A percentile compares a stretch with the other conserved stretches of the same genome.
phyloP scores from a whole-genome alignment of 2,329 filamentous ascomycete species.

The Ceratocystis alfenasii region DNA sequence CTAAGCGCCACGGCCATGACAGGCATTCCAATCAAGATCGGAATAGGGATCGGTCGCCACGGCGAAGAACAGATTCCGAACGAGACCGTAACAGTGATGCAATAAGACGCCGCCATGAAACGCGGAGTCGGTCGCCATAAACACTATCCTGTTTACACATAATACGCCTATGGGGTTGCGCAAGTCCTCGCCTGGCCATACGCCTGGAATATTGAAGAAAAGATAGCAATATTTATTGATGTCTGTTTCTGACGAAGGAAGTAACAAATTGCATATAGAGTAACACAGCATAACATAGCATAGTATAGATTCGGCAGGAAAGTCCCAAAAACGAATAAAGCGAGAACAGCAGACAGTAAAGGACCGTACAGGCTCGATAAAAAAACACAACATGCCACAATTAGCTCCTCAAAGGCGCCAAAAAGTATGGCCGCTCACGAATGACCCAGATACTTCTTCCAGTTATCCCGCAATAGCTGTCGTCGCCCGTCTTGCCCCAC shows the following conservation, averaged over 20 bases:
- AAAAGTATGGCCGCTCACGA: slow-evolving; percentile 25
- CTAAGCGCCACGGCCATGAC: slow-evolving; percentile 27
- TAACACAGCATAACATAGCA: not conserved
- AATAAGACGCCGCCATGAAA: slow-evolving; percentile 24
- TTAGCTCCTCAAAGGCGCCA: not conserved
- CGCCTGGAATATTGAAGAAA: not conserved
- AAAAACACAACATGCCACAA: slow-evolving; percentile 16
- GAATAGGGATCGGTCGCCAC: slow-evolving; percentile 24
- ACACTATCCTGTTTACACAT: not conserved
- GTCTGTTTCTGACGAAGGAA: not conserved
- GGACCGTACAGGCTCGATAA: not conserved
- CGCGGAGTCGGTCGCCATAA: slow-evolving; percentile 4
- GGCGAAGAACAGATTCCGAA: slow-evolving; percentile 18
- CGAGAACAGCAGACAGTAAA: not conserved
- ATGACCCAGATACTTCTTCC: slow-evolving; percentile 61
- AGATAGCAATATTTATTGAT: not conserved
- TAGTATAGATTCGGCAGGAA: slow-evolving; percentile 16
- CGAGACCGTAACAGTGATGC: slow-evolving; percentile 22
- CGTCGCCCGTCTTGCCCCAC: slow-evolving; percentile 56
- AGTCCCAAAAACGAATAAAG: not conserved
- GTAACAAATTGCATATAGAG: slow-evolving; percentile 7
- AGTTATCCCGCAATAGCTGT: slow-evolving; percentile 58
- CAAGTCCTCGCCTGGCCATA: not conserved
- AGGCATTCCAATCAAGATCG: slow-evolving; percentile 24
- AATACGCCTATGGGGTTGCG: not conserved